Evolutionary conservation across 2,329 filamentous ascomycete genomes (phyloP).

Genomic region (Penicillium rolfsii): DNA sequence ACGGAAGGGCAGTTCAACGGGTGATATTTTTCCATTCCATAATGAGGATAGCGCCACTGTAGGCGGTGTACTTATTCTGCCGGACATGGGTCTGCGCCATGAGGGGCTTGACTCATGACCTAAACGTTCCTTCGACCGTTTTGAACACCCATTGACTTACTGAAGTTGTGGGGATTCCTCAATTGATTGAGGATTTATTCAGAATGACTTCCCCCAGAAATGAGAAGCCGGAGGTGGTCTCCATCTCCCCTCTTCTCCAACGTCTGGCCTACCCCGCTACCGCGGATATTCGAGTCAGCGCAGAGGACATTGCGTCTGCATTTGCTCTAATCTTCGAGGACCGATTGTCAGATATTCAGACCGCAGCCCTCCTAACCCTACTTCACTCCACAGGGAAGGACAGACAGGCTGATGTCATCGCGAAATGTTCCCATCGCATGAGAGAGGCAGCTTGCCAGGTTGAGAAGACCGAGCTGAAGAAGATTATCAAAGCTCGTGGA

Average conservation of each 20-base stretch:
- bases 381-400: constrained; percentile 91
- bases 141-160: constrained; percentile 1
- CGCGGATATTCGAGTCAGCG: constrained; percentile 60
- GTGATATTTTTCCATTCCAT: constrained; percentile 32
- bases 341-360: constrained; percentile 83
- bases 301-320: constrained; percentile 84
- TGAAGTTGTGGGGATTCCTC: neutral
- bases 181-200: neutral
- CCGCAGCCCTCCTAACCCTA: constrained; percentile 82
- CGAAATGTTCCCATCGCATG: constrained; percentile 83
- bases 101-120: constrained; percentile 25
- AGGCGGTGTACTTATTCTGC: constrained; percentile 27
- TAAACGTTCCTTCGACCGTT: neutral
- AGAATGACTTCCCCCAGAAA: constrained; percentile 31
- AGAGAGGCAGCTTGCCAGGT: constrained; percentile 74
- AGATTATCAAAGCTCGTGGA: constrained; percentile 63
- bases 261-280: constrained; percentile 49
- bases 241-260: constrained; percentile 54
- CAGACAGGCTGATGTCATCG: constrained; percentile 80
- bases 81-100: constrained; percentile 12
- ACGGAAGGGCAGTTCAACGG: constrained; percentile 20
- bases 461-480: constrained; percentile 64
- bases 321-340: constrained; percentile 91
- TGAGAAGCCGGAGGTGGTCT: constrained; percentile 44
- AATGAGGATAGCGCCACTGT: constrained; percentile 16